Evolutionary conservation across 163 green algal species (phyloP).

Genomic region (Scenedesmus sp.): DNA sequence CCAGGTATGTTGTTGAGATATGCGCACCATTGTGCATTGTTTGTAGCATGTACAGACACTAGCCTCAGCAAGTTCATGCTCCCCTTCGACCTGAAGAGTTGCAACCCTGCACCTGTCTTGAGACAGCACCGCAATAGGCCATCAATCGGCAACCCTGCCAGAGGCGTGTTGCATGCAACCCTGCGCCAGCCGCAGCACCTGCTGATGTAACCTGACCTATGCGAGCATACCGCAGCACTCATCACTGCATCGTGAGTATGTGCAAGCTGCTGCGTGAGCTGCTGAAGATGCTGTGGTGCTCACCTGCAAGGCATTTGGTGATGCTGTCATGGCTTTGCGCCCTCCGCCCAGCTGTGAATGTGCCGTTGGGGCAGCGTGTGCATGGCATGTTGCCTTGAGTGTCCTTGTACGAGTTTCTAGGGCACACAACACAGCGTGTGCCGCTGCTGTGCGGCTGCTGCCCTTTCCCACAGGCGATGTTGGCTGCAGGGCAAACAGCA

Average conservation of each 20-base stretch:
- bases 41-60: too few relatives aligned
- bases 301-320: not conserved
- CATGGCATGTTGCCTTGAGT: not conserved
- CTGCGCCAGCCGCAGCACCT: too few relatives aligned
- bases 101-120: too few relatives aligned
- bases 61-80: too few relatives aligned
- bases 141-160: too few relatives aligned
- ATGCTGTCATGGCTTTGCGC: not conserved
- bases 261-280: not conserved
- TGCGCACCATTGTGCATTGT: too few relatives aligned
- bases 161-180: too few relatives aligned
- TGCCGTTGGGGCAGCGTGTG: constrained; percentile 11
- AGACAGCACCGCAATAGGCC: too few relatives aligned
- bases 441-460: not conserved
- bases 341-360: not conserved
- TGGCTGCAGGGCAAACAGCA: not conserved
- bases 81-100: too few relatives aligned
- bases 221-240: not conserved
- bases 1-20: too few relatives aligned
- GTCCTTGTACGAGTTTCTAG: constrained; percentile 1
- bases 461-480: not conserved
- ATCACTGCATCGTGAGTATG: not conserved
- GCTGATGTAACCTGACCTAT: too few relatives aligned
- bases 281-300: not conserved
- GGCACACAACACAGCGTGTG: not conserved